Base-by-base conservation (phyloP, 23 red algal genomes). In the Chondrus crispus region DNA sequence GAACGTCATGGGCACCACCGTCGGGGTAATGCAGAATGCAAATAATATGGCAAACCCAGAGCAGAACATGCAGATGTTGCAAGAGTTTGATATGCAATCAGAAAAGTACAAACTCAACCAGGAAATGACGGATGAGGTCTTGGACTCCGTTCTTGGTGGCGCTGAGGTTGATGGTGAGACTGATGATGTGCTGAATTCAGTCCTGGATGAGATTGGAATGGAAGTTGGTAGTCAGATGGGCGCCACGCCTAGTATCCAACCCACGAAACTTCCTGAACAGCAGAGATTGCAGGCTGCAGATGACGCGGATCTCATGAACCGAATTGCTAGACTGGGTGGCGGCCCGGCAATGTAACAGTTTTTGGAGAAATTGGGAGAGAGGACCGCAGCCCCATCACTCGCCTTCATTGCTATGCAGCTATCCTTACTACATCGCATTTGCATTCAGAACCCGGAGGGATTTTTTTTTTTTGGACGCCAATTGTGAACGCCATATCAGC, bases 151-250 rank as follows among this genome's bases (percentile, higher is more conserved):
- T 33, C 29, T 95, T 7, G 95, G 94, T 57, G 78, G 74, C 13
- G 91, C 60, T 3, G 87, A 92, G 35, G 85, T 94, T 82, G 93
- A 89, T 20, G 93, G 77, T 44, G 82, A 95, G 47, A 96, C 88
- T 16, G 94, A 98, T 54, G 81, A 95, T 85, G 84, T 98, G 20
- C 74, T 98, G 13, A 93, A 98, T 58, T 68, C 73, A 28, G 97
- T 98, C n/a, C 62, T 98, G 58, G 93, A 96, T 88, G 97, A 98
- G 80, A 88, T 96, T 60, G 94, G 94, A n/a, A 58, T 98, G 66
- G 97, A 98, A 88, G 87, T 83, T 49, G 64, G 71, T 33, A 80
- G 47, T 32, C 60, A 82, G 22, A 58, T 96, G 50, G 96, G 89
- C 43, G 82, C 49, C 28, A 33, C 85, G 49, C 63, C 85, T 18